phyloP scores from a whole-genome alignment of 805 yeast species.

The Saccharomyces mikatae region DNA sequence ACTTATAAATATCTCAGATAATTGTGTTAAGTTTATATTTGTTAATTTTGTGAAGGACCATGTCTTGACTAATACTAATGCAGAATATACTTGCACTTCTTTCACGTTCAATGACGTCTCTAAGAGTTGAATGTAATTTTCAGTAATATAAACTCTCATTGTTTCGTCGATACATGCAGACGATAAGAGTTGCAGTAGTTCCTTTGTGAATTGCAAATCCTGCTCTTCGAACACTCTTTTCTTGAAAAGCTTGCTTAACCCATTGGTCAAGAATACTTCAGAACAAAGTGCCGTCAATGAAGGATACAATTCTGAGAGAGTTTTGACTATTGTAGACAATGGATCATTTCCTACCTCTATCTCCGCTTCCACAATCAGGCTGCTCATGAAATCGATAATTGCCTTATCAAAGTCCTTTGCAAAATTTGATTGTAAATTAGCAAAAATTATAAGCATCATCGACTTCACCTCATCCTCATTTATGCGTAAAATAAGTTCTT shows the following conservation, averaged over 20 bases:
- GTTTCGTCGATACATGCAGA: conserved; percentile 44
- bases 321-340: conserved; percentile 13
- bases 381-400: conserved; percentile 14
- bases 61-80: conserved; percentile 44
- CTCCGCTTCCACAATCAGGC: conserved; percentile 22
- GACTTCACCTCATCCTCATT: conserved; percentile 15
- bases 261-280: conserved; percentile 22
- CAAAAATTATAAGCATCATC: conserved; percentile 16
- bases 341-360: conserved; percentile 19
- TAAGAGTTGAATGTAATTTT: conserved; percentile 37
- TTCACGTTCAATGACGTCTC: conserved; percentile 29
- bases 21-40: conserved; percentile 24
- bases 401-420: conserved; percentile 13
- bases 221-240: conserved; percentile 10
- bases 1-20: conserved; percentile 27
- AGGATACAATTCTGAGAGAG: conserved; percentile 24
- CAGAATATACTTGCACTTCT: conserved; percentile 31
- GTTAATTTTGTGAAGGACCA: conserved; percentile 44
- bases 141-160: conserved; percentile 40
- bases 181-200: conserved; percentile 33
- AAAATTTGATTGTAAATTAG: conserved; percentile 11
- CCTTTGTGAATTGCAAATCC: conserved; percentile 16
- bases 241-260: conserved; percentile 22
- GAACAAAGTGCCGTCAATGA: conserved; percentile 24
- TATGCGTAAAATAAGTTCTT: conserved; percentile 18